phyloP scores from a whole-genome alignment of 495 filamentous ascomycete genomes.

The Collariella sp. region DNA sequence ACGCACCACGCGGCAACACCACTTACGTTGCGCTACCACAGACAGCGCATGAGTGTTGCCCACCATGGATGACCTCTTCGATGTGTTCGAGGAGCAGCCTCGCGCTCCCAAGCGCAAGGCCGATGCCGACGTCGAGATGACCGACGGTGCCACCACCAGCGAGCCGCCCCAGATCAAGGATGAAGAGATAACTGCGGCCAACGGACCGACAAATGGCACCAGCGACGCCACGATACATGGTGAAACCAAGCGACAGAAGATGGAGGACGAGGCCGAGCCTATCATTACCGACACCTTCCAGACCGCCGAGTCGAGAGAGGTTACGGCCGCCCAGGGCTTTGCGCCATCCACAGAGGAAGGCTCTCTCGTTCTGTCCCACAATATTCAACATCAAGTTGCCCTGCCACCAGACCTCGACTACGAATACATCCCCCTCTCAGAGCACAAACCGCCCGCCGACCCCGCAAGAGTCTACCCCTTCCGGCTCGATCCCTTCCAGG shows the following conservation, averaged over 20 bases:
- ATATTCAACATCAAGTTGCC: slow-evolving; percentile 96
- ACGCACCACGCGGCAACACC: background rate
- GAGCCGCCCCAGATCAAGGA: background rate
- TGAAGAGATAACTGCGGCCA: slow-evolving; percentile 2
- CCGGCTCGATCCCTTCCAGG: slow-evolving; percentile 93
- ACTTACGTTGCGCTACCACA: background rate
- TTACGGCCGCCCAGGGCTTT: slow-evolving; percentile 74
- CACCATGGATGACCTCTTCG: slow-evolving; percentile 73
- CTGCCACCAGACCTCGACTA: slow-evolving; percentile 75
- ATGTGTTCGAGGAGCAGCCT: slow-evolving; percentile 68
- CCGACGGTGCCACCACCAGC: slow-evolving; percentile 27
- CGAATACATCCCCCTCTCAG: slow-evolving; percentile 81
- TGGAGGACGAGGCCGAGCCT: slow-evolving; percentile 64
- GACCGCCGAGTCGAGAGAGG: slow-evolving; percentile 87
- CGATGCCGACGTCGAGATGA: slow-evolving; percentile 56
- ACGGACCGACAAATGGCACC: slow-evolving; percentile 9
- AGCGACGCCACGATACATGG: slow-evolving; percentile 22
- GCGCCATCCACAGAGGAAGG: slow-evolving; percentile 51
- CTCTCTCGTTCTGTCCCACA: slow-evolving; percentile 80
- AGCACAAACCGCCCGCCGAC: slow-evolving; percentile 76
- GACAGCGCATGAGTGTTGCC: background rate
- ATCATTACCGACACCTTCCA: slow-evolving; percentile 90
- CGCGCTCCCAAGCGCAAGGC: slow-evolving; percentile 60
- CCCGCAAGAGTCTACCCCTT: slow-evolving; percentile 81
- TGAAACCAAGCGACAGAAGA: slow-evolving; percentile 62